These are phyloP conservation scores for Parietichytrium sp. DNA, from an alignment of 108 stramenopile species.

Conservation along the genomic window DNA sequence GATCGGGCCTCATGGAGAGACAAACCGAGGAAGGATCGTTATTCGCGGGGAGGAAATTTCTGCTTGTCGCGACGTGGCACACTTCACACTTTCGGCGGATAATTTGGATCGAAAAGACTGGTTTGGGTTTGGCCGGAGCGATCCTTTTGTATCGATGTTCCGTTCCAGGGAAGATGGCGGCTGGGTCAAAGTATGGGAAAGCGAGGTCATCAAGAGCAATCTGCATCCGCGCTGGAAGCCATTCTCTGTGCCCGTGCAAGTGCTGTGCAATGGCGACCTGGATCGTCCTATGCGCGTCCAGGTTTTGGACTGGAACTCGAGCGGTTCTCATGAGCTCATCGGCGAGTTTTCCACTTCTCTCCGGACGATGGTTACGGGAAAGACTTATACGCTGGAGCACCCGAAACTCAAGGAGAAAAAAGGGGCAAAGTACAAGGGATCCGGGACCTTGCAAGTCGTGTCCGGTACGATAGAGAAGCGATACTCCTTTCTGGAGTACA, in stretches of 20 bases:
- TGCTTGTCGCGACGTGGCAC: background rate
- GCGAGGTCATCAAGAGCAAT: conserved; percentile 1
- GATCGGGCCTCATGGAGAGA: background rate
- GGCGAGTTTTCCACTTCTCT: background rate
- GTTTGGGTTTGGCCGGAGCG: conserved; percentile 14
- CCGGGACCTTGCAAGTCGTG: background rate
- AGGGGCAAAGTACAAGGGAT: conserved; percentile 23
- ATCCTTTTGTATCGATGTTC: conserved; percentile 4
- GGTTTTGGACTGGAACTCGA: conserved; percentile 32
- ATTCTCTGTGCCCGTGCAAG: background rate
- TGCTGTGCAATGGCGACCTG: conserved; percentile 19
- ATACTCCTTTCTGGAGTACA: conserved; percentile 27
- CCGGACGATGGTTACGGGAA: background rate
- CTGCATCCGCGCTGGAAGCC: background rate
- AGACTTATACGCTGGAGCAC: conserved; percentile 5
- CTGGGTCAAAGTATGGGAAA: conserved; percentile 33
- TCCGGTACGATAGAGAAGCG: conserved; percentile 3
- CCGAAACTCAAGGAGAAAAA: conserved; percentile 1
- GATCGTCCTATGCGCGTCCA: background rate
- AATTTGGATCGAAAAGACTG: conserved; percentile 26
- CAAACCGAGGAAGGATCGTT: conserved; percentile 6
- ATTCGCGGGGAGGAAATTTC: conserved; percentile 30
- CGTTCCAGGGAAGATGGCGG: conserved; percentile 3
- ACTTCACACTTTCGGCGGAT: background rate
- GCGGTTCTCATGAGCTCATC: conserved; percentile 10